A percentile compares a stretch with the other conserved stretches of the same genome.
These are phyloP conservation scores for Penicillium olsonii DNA, from an alignment of 2,329 filamentous ascomycete species.

Conservation along the genomic window DNA sequence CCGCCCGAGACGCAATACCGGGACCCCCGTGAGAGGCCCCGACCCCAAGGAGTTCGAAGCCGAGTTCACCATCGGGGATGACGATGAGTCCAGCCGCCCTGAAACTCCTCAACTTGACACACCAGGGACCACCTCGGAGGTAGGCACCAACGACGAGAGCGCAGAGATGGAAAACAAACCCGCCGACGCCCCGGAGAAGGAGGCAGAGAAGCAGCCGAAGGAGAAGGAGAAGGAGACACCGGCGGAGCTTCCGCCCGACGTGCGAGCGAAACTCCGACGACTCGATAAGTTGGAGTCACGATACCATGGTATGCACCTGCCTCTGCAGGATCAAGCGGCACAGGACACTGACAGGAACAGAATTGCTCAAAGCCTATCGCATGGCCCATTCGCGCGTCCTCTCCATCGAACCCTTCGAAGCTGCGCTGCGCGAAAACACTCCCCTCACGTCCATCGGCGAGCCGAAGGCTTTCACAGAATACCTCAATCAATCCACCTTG, in stretches of 20 bases:
- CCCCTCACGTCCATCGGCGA: conserved; percentile 87
- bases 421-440: conserved; percentile 85
- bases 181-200: conserved; percentile 20
- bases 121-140: conserved; percentile 33
- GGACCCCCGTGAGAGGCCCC: conserved; percentile 58
- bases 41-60: conserved; percentile 87
- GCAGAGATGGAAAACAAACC: conserved; percentile 26
- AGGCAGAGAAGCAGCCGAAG: conserved; percentile 22
- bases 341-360: conserved; percentile 48
- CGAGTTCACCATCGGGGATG: conserved; percentile 83
- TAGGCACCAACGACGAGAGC: conserved; percentile 20
- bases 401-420: conserved; percentile 90
- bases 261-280: conserved; percentile 74
- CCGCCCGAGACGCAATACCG: conserved; percentile 38
- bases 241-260: conserved; percentile 69
- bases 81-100: conserved; percentile 66
- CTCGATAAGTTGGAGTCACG: conserved; percentile 87
- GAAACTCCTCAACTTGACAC: conserved; percentile 59
- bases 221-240: conserved; percentile 25
- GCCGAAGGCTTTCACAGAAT: conserved; percentile 81
- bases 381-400: conserved; percentile 84
- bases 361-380: conserved; percentile 87
- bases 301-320: conserved; percentile 69
- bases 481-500: conserved; percentile 80
- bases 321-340: background rate